Evolutionary conservation across 2,329 filamentous ascomycete species (phyloP), one percentile per base, ranked within the genome.

Genomic region (Rutstroemia sydowiana): DNA sequence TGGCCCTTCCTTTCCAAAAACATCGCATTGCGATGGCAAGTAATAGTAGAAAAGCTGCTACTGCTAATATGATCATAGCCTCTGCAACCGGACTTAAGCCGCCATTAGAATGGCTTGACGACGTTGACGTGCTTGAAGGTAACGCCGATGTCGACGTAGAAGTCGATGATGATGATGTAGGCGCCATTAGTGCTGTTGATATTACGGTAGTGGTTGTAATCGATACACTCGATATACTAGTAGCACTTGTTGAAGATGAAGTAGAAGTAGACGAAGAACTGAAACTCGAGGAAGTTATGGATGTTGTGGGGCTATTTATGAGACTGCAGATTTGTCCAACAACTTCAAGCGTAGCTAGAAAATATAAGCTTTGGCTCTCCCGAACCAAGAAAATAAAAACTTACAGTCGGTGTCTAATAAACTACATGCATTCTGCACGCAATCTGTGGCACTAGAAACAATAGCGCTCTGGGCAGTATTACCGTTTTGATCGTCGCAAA

Each of bases 341-440:
- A 18, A 49, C 45, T 21, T 49, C 50, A n/a, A 53, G 23, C 20
- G 51, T 34, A 37, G 45, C 51, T 53, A 39, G 26, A 30, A 11
- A 31, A 43, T 40, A 18, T 44, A 13, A 39, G 6, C 26, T 50
- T 30, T 40, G 6, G 13, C 5, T n/a, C 43, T 18, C 20, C 3
- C 26, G 16, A 8, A 28, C 9, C 9, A 13, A 10, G 34, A 8
- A 28, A 16, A 13, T 32, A 13, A 10, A 3, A 7, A 44, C 45
- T 43, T 37, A 50, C 51, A 30, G n/a, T 23, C 37, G 30, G 46
- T 40, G 37, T 53, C 46, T 26, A 49, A 31, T 4, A 40, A 10
- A 50, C 51, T 45, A 32, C 45, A 53, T 28, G 51, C 18, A 16
- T 50, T 21, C 26, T 53, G 46, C 16, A 53, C 50, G 47, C 51